These are phyloP conservation scores for Apophysomyces sp. DNA, from an alignment of 371 early-diverging fungal species.

Conservation along the genomic window DNA sequence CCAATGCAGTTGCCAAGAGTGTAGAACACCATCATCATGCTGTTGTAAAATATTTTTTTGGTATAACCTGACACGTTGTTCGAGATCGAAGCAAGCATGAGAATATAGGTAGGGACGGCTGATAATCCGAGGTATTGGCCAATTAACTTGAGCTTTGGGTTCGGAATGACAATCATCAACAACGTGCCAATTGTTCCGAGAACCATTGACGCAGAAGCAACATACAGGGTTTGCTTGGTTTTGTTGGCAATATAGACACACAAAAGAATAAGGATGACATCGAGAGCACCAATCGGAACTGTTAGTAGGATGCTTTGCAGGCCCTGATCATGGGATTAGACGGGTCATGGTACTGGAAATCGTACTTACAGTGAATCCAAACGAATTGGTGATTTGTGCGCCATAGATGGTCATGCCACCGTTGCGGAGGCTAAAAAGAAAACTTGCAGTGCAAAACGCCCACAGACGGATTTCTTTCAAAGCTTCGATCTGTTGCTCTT, in stretches of 20 bases:
- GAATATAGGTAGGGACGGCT: slow-evolving; percentile 11
- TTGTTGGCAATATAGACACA: neutral
- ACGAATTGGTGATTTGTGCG: slow-evolving; percentile 4
- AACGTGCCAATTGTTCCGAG: slow-evolving; percentile 8
- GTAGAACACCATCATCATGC: neutral
- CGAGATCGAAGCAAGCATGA: slow-evolving; percentile 9
- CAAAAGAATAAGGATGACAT: slow-evolving; percentile 7
- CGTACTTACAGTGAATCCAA: slow-evolving; percentile 17
- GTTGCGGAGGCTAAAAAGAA: slow-evolving; percentile 4
- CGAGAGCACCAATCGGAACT: slow-evolving; percentile 8
- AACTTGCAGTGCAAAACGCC: neutral
- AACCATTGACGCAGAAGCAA: neutral
- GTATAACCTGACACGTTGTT: slow-evolving; percentile 3
- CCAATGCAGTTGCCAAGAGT: slow-evolving; percentile 20
- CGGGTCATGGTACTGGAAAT: neutral
- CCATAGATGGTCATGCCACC: slow-evolving; percentile 8
- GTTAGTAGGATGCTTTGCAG: neutral
- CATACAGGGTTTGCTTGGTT: slow-evolving; percentile 4
- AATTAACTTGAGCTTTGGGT: slow-evolving; percentile 4
- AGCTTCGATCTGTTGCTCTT: slow-evolving; percentile 7
- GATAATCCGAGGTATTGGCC: slow-evolving; percentile 6
- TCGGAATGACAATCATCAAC: slow-evolving; percentile 12
- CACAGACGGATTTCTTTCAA: slow-evolving; percentile 8
- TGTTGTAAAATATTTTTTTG: slow-evolving; percentile 5
- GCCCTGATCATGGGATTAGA: neutral